Evolutionary conservation across 306 rosid genomes (phyloP).

Genomic region (Vigna nakashimae): DNA sequence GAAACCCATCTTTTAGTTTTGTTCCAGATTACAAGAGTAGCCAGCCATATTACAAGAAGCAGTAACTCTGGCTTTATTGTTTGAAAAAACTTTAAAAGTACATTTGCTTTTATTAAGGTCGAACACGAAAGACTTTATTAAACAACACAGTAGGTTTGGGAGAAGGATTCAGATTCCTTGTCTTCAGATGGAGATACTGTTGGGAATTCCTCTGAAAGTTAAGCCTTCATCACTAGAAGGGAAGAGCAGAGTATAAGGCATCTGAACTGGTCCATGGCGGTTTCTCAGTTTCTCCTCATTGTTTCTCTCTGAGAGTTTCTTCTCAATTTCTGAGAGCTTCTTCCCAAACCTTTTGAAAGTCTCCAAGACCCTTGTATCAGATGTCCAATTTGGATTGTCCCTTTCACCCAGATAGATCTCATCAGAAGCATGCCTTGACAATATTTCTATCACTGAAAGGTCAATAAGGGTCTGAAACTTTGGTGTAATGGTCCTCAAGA

Average conservation of each 20-base stretch:
- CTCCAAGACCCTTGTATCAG: constrained; percentile 41
- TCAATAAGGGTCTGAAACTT: constrained; percentile 44
- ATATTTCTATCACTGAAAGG: constrained; percentile 46
- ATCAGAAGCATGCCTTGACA: constrained; percentile 52
- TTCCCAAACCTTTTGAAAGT: constrained; percentile 47
- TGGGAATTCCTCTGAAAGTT: constrained; percentile 76
- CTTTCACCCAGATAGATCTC: constrained; percentile 53
- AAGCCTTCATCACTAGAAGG: constrained; percentile 67
- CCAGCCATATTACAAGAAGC: neutral
- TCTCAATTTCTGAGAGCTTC: constrained; percentile 49
- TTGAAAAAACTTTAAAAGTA: neutral
- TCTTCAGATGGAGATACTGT: constrained; percentile 38
- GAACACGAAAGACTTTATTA: constrained; percentile 18
- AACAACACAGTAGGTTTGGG: neutral
- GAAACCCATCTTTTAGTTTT: neutral
- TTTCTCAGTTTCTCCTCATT: constrained; percentile 53
- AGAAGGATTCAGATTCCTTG: constrained; percentile 11
- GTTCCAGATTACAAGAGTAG: too few species aligned
- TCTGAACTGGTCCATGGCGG: constrained; percentile 64
- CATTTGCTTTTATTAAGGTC: constrained; percentile 10
- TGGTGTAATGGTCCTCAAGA: constrained; percentile 44
- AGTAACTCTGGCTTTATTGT: neutral
- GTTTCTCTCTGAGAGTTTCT: constrained; percentile 49
- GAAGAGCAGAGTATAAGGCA: constrained; percentile 70
- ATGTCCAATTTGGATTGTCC: constrained; percentile 48